Percentiles rank a stretch among this genome's conserved stretches.
phyloP scores from a whole-genome alignment of 2,329 filamentous ascomycete genomes.

The Penicillium sp. region DNA sequence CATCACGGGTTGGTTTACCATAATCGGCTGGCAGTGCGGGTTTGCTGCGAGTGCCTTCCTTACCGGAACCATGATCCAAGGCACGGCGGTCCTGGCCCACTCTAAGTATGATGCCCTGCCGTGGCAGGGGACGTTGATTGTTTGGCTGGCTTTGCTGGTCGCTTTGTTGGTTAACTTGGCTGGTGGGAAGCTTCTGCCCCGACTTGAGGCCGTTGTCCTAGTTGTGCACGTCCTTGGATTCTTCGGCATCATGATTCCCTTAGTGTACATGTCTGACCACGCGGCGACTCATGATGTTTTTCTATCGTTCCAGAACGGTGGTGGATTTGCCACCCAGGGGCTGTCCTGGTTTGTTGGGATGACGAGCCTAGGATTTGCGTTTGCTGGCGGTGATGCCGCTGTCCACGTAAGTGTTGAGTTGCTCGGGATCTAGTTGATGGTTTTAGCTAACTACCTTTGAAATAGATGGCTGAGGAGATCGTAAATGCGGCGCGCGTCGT shows the following conservation, averaged over 20 bases:
- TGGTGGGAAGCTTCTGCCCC: constrained; percentile 45
- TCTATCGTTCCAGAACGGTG: constrained; percentile 49
- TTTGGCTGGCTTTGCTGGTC: constrained; percentile 44
- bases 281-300: constrained; percentile 49
- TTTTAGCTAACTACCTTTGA: constrained; percentile 8
- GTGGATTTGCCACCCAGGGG: constrained; percentile 44
- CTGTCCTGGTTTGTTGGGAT: constrained; percentile 46
- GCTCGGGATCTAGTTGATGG: no score
- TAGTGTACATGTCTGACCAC: constrained; percentile 46
- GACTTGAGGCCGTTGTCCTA: constrained; percentile 51
- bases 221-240: constrained; percentile 55
- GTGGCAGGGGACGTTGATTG: constrained; percentile 54
- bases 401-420: constrained; percentile 34
- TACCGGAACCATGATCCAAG: constrained; percentile 37
- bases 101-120: constrained; percentile 38
- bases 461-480: constrained; percentile 41
- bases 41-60: constrained; percentile 39
- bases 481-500: constrained; percentile 38
- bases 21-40: constrained; percentile 46
- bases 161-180: constrained; percentile 46
- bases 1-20: constrained; percentile 40
- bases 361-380: constrained; percentile 37
- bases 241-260: constrained; percentile 53
- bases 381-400: constrained; percentile 39
- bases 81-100: constrained; percentile 41